phyloP scores from a whole-genome alignment of 352 stramenopile species.

The Pythium aquatile region DNA sequence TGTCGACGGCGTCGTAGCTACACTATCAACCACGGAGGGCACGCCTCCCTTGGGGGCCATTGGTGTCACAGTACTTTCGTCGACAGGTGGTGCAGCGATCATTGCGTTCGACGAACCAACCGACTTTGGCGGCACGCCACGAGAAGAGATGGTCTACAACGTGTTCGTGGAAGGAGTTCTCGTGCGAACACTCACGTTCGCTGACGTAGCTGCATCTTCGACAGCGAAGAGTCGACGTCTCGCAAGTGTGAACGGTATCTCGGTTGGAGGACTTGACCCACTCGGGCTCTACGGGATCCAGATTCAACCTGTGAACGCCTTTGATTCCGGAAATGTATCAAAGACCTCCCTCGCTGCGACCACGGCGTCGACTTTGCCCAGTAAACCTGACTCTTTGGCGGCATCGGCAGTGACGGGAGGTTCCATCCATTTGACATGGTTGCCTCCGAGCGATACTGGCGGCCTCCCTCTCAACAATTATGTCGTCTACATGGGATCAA shows the following conservation, averaged over 20 bases:
- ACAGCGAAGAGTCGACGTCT: conserved; percentile 21
- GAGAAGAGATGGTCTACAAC: conserved; percentile 42
- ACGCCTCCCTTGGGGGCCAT: conserved; percentile 37
- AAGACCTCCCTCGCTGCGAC: conserved; percentile 30
- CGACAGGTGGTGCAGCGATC: conserved; percentile 43
- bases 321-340: conserved; percentile 32
- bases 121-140: conserved; percentile 44
- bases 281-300: conserved; percentile 53
- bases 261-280: conserved; percentile 48
- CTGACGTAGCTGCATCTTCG: conserved; percentile 8
- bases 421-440: conserved; percentile 41
- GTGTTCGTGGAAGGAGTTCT: conserved; percentile 45
- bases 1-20: conserved; percentile 31
- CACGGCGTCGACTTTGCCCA: conserved; percentile 31
- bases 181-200: conserved; percentile 40
- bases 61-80: conserved; percentile 23
- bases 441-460: conserved; percentile 38
- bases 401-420: conserved; percentile 32
- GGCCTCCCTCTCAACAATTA: conserved; percentile 43
- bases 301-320: conserved; percentile 35
- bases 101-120: conserved; percentile 55
- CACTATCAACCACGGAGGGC: conserved; percentile 32
- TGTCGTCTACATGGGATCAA: conserved; percentile 30
- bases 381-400: conserved; percentile 26
- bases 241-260: conserved; percentile 16